Percentiles rank a stretch among this genome's conserved stretches.
Evolutionary conservation across 306 rosid genomes (phyloP).

Genomic region (Betula pendula): DNA sequence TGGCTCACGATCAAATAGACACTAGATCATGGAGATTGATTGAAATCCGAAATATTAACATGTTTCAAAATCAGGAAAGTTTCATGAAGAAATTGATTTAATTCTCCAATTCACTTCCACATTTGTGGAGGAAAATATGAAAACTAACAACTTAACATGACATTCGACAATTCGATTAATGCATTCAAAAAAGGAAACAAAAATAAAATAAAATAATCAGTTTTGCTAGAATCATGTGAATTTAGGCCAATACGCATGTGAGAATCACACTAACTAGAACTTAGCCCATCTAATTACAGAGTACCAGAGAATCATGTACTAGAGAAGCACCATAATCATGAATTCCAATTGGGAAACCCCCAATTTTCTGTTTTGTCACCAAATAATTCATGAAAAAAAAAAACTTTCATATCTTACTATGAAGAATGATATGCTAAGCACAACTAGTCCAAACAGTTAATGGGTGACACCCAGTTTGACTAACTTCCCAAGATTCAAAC

Average conservation of each 20-base stretch:
- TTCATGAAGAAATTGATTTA: not conserved
- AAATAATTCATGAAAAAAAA: not conserved
- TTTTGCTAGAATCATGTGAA: not conserved
- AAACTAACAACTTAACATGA: not conserved
- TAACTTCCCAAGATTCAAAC: constrained; percentile 10
- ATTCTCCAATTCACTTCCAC: not conserved
- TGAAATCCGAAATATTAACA: not conserved
- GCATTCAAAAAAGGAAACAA: not conserved
- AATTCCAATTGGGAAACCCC: not conserved
- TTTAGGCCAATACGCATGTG: not conserved
- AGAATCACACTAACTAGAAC: not conserved
- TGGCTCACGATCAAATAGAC: not conserved
- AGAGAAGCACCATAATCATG: not conserved
- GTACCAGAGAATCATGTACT: not conserved
- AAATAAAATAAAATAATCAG: not conserved
- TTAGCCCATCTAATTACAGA: not conserved
- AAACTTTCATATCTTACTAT: not conserved
- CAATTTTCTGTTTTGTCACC: constrained; percentile 6
- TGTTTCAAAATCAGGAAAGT: not conserved
- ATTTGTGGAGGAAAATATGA: not conserved
- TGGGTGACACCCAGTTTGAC: not conserved
- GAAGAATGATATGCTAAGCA: not conserved
- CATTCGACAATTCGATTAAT: not conserved
- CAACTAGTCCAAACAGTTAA: not conserved
- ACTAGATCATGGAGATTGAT: no score